phyloP scores from a whole-genome alignment of 2,329 filamentous ascomycete genomes.

The Claviceps sp. region DNA sequence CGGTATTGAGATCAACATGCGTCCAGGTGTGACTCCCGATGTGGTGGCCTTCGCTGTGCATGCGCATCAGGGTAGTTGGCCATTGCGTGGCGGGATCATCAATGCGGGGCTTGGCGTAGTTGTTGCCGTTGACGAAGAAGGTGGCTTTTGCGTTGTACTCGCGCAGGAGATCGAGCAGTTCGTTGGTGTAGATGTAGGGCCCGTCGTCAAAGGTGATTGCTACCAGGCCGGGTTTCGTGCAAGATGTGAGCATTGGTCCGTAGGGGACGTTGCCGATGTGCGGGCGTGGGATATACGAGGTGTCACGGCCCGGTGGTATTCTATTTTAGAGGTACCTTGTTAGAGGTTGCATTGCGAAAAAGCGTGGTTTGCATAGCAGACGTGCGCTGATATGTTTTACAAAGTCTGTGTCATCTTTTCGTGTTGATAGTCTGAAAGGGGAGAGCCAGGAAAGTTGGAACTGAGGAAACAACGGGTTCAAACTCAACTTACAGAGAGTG shows the following conservation, averaged over 20 bases:
- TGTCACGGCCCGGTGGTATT: conserved; percentile 18
- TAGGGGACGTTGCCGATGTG: conserved; percentile 23
- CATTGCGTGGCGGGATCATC: conserved; percentile 22
- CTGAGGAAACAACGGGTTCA: too few relatives aligned
- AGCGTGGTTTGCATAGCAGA: background rate
- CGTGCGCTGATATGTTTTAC: too few relatives aligned
- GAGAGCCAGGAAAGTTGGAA: too few relatives aligned
- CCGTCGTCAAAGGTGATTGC: conserved; percentile 37
- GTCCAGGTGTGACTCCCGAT: conserved; percentile 34
- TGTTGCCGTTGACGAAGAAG: conserved; percentile 30
- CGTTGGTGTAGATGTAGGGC: conserved; percentile 27
- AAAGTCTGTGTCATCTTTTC: too few relatives aligned
- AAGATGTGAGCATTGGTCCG: conserved; percentile 20
- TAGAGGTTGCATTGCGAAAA: too few relatives aligned
- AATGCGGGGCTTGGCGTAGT: conserved; percentile 26
- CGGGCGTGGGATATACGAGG: conserved; percentile 18
- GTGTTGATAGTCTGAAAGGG: too few relatives aligned
- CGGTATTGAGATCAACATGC: conserved; percentile 27
- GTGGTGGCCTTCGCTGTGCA: conserved; percentile 30
- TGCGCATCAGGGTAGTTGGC: conserved; percentile 25
- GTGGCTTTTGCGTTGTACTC: conserved; percentile 21
- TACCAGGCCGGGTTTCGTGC: conserved; percentile 21
- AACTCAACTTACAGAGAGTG: conserved; percentile 24
- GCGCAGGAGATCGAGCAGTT: conserved; percentile 26
- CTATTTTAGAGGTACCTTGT: too few relatives aligned